Evolutionary conservation across 148 eudicot species (phyloP).

Genomic region (Rhododendron vialii): DNA sequence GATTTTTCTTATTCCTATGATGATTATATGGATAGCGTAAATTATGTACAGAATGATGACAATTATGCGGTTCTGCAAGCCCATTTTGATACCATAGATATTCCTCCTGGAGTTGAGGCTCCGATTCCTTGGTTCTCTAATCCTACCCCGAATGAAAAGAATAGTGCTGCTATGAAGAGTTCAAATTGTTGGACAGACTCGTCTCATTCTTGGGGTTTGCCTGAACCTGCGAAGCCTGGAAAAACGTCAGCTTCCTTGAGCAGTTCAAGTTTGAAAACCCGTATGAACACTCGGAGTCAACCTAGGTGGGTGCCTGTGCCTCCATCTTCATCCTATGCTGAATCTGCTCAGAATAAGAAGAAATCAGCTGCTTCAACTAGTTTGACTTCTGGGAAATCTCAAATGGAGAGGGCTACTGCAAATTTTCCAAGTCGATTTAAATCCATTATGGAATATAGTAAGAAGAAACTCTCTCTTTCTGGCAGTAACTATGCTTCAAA

Average conservation of each 20-base stretch:
- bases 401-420: not conserved
- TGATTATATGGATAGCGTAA: constrained; percentile 25
- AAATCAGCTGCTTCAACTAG: constrained; percentile 7
- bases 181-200: constrained; percentile 13
- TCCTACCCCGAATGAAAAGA: constrained; percentile 19
- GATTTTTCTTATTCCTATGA: constrained; percentile 29
- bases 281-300: not conserved
- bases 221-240: not conserved
- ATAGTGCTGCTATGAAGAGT: constrained; percentile 19
- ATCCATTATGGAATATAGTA: not conserved
- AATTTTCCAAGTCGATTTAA: not conserved
- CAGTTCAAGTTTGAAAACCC: constrained; percentile 9
- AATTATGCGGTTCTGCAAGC: constrained; percentile 55
- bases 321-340: not conserved
- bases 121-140: constrained; percentile 54
- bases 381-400: not conserved
- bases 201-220: constrained; percentile 3
- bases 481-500: not conserved
- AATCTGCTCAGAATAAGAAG: constrained; percentile 6
- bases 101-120: constrained; percentile 72
- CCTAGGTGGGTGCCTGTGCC: constrained; percentile 3
- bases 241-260: not conserved
- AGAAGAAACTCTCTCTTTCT: constrained; percentile 2
- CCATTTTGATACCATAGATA: constrained; percentile 65
- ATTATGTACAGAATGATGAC: constrained; percentile 20